phyloP scores from a whole-genome alignment of 108 stramenopile species.

The Cylindrotheca fusiformis region DNA sequence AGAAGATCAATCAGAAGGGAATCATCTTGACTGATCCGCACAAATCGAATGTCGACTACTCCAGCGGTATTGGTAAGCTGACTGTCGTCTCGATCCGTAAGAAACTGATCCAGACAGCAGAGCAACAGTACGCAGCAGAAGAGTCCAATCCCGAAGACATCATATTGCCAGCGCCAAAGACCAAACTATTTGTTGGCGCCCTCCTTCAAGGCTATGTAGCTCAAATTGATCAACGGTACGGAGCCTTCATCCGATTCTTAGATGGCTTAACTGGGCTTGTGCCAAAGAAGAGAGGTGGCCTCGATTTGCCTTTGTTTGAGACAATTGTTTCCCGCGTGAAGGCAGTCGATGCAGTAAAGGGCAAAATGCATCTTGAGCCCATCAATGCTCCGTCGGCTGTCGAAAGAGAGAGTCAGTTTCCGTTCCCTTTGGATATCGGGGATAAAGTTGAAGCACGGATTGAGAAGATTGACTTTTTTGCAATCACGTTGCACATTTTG shows the following conservation, averaged over 20 bases:
- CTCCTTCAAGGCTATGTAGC: slow-evolving; percentile 66
- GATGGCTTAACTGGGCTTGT: slow-evolving; percentile 80
- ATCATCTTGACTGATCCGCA: slow-evolving; percentile 57
- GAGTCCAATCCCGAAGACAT: slow-evolving; percentile 23
- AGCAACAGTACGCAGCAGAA: slow-evolving; percentile 10
- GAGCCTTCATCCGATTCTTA: slow-evolving; percentile 82
- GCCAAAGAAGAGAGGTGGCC: slow-evolving; percentile 75
- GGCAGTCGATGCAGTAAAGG: slow-evolving; percentile 57
- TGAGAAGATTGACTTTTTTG: slow-evolving; percentile 45
- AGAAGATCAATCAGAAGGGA: slow-evolving; percentile 67
- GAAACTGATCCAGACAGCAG: slow-evolving; percentile 47
- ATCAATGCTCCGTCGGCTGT: neutral
- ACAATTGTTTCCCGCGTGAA: slow-evolving; percentile 64
- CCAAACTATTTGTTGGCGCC: slow-evolving; percentile 66
- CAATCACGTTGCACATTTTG: slow-evolving; percentile 47
- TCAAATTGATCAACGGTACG: slow-evolving; percentile 65
- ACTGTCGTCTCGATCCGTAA: slow-evolving; percentile 70
- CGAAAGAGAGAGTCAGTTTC: slow-evolving; percentile 4
- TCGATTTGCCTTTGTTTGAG: slow-evolving; percentile 51
- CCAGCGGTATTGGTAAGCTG: slow-evolving; percentile 50
- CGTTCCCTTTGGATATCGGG: slow-evolving; percentile 43
- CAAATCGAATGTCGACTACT: slow-evolving; percentile 48
- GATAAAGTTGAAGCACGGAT: slow-evolving; percentile 61
- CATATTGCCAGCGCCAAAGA: slow-evolving; percentile 47
- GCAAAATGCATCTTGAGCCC: neutral